A percentile compares a stretch with the other conserved stretches of the same genome.
phyloP scores from a whole-genome alignment of 257 asterid genomes.

The Solanum chilense region DNA sequence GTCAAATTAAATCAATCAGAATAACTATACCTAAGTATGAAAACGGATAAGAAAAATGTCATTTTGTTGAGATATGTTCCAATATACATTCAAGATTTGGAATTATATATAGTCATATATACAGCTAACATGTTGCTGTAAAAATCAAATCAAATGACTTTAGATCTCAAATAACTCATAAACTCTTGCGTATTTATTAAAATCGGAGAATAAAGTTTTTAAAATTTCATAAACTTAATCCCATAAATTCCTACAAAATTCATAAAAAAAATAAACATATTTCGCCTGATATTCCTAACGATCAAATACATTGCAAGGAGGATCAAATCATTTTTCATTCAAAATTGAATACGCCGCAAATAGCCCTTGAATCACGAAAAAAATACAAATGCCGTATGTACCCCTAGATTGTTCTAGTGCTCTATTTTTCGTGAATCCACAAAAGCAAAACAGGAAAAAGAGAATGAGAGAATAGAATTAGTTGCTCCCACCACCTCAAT shows the following conservation, averaged over 20 bases:
- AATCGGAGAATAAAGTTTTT: fast-evolving
- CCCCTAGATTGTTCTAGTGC: not conserved
- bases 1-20: not conserved
- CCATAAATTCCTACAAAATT: not conserved
- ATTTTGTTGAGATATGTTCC: not conserved
- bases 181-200: not conserved
- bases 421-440: not conserved
- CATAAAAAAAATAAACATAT: not conserved
- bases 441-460: not conserved
- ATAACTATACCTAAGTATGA: not conserved
- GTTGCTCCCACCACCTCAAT: not conserved
- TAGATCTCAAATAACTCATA: not conserved
- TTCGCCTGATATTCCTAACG: not conserved
- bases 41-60: not conserved
- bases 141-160: not conserved
- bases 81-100: not conserved
- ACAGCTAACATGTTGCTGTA: not conserved
- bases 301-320: not conserved
- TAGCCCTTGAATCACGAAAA: too few species aligned
- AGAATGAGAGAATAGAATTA: not conserved
- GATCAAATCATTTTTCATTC: not conserved
- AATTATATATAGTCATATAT: not conserved
- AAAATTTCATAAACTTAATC: not conserved
- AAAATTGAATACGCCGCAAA: not conserved
- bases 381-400: not conserved